Conservation (phyloP, 805 yeast species). For the Lipomyces lipofer region DNA sequence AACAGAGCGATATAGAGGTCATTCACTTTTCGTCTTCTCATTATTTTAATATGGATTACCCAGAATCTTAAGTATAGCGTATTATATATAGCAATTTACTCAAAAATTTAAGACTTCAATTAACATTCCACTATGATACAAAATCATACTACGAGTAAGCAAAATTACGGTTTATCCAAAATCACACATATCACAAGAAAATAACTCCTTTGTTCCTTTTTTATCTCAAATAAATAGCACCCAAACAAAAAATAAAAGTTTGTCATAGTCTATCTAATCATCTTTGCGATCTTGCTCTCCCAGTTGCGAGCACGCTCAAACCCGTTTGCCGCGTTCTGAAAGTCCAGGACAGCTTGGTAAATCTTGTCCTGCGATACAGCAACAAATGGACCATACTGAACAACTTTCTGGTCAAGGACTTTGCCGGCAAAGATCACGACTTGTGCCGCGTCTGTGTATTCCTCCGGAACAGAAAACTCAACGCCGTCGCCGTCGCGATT, state of each 20-base stretch:
- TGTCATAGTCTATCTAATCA: conserved; percentile 4
- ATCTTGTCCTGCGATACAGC: conserved; percentile 68
- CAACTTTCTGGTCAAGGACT: conserved; percentile 48
- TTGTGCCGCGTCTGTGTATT: conserved; percentile 19
- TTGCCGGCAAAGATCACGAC: conserved; percentile 36
- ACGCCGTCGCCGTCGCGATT: conserved; percentile 34
- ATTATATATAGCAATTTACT: too few relatives aligned
- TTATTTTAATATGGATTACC: too few relatives aligned
- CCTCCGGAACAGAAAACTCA: conserved; percentile 32
- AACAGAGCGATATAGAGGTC: too few relatives aligned
- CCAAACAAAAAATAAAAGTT: too few relatives aligned
- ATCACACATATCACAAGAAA: too few relatives aligned
- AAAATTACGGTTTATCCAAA: too few relatives aligned
- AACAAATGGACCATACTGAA: conserved; percentile 92
- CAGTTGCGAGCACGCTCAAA: conserved; percentile 40
- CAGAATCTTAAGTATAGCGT: too few relatives aligned
- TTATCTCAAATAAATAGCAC: too few relatives aligned
- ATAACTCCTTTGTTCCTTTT: too few relatives aligned
- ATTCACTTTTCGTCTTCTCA: too few relatives aligned
- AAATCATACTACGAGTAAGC: not conserved
- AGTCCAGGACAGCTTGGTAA: conserved; percentile 68
- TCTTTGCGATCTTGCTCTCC: conserved; percentile 39
- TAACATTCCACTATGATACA: not conserved
- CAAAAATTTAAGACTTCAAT: not conserved
- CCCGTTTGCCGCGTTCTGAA: conserved; percentile 49